phyloP scores from a whole-genome alignment of 2,329 filamentous ascomycete genomes.

The Cladobotryum protrusum region DNA sequence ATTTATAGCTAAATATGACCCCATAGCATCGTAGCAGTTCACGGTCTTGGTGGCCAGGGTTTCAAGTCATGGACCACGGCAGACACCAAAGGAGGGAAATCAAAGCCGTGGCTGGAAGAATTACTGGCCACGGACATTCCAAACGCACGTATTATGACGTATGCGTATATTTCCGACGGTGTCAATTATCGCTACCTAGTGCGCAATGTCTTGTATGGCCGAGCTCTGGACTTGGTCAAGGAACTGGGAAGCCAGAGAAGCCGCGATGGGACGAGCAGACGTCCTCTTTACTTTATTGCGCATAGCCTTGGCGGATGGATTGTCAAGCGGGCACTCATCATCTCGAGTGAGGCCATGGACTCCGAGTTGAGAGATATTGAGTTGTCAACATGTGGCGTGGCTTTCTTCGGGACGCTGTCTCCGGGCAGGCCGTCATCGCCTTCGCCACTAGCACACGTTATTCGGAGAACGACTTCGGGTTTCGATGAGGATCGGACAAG shows the following conservation, averaged over 20 bases:
- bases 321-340: slow-evolving; percentile 23
- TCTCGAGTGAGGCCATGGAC: slow-evolving; percentile 21
- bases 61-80: slow-evolving; percentile 20
- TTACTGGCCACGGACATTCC: slow-evolving; percentile 19
- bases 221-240: slow-evolving; percentile 19
- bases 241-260: slow-evolving; percentile 15
- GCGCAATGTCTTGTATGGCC: slow-evolving; percentile 19
- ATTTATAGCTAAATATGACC: not conserved
- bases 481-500: slow-evolving; percentile 8
- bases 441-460: slow-evolving; percentile 19
- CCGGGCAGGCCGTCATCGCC: slow-evolving; percentile 18
- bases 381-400: slow-evolving; percentile 21
- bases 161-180: slow-evolving; percentile 18
- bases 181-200: slow-evolving; percentile 19
- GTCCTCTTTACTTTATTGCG: slow-evolving; percentile 23
- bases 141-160: slow-evolving; percentile 23
- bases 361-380: slow-evolving; percentile 18
- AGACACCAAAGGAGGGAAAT: slow-evolving; percentile 14
- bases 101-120: slow-evolving; percentile 21
- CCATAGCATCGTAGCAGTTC: slow-evolving; percentile 22
- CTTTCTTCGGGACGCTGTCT: slow-evolving; percentile 22
- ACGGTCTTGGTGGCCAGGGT: slow-evolving; percentile 21
- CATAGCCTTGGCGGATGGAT: slow-evolving; percentile 24
- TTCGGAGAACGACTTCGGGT: slow-evolving; percentile 19
- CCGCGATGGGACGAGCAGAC: slow-evolving; percentile 14